Base-by-base conservation (phyloP, 2,329 filamentous ascomycete genomes). In the Rugonectria rugulosa region DNA sequence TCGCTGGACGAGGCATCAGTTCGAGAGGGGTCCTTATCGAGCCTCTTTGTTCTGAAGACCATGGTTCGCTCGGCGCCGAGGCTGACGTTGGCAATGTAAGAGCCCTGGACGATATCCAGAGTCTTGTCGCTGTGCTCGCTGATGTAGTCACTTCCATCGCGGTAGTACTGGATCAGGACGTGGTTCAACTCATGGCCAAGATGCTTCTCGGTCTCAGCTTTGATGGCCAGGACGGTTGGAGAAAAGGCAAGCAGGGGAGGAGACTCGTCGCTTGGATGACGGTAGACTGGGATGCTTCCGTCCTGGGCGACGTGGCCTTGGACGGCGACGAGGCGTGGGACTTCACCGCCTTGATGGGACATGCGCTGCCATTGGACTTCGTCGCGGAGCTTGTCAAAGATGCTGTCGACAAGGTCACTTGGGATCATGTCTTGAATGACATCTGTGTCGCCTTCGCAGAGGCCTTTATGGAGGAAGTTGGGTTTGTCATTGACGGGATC, bases 41-140 rank as follows among this genome's bases (percentile, higher is more conserved):
- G 70, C 59, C 89, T 89, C 76, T 96, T 97, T 10, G 89, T 94
- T 46, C 95, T 87, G 29, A 99, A 84, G 0, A 90, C 83, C 93
- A 98, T 97, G 3, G 87, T 93, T 48, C 95, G 83, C 74, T 96
- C 88, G 1, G 94, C 93, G 1, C 95, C 95, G n/a, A 98, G 82
- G 62, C 92, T 97, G 44, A 97, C 86, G 69, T 98, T 99, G 62
- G 93, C 92, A 63, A 99, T 96, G 56, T 82, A 93, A 20, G 90
- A 95, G 5, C 82, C 87, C 21, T 83, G 85, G 11, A 86, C 87
- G 53, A 99, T 95, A 71, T 99, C 95, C 20, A 99, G 79, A 0
- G 94, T 97, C 76, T 99, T 99, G 72, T 99, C 95, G 32, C 92
- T 96, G 70, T 99, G 95, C 70, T 99, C 95, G 1, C 91, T 95